Conservation (phyloP, 768 basidiomycete species). For the Suillus subaureus region DNA sequence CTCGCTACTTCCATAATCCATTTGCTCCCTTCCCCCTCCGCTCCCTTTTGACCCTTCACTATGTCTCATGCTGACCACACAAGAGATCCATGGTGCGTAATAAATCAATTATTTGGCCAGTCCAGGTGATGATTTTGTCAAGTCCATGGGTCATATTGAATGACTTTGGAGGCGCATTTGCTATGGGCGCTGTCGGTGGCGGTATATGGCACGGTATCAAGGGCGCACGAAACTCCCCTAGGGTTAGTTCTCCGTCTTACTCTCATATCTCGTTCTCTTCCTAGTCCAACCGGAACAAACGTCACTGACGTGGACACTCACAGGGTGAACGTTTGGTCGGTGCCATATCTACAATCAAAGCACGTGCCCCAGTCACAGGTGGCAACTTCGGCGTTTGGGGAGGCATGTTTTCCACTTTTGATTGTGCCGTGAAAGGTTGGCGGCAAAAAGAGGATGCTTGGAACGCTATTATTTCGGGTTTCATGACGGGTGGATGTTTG, state of each 20-base stretch:
- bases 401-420: constrained; percentile 98
- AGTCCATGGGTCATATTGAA: constrained; percentile 99
- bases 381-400: constrained; percentile 97
- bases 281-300: not conserved
- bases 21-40: constrained; percentile 6
- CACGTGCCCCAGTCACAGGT: constrained; percentile 95
- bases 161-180: constrained; percentile 97
- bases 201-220: constrained; percentile 99
- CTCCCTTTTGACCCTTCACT: constrained; percentile 14
- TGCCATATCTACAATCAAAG: constrained; percentile 95
- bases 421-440: constrained; percentile 96
- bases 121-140: constrained; percentile 13
- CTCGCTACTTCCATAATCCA: not conserved
- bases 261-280: not conserved
- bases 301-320: not conserved
- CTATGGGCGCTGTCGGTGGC: constrained; percentile 98
- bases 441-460: constrained; percentile 98
- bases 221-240: constrained; percentile 94
- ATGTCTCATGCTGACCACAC: constrained; percentile 95
- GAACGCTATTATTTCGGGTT: constrained; percentile 98
- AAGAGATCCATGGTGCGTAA: constrained; percentile 82
- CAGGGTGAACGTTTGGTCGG: constrained; percentile 95
- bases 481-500: constrained; percentile 96
- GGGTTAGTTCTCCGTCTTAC: constrained; percentile 51
- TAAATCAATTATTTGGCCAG: not conserved